Evolutionary conservation across 2,329 filamentous ascomycete species (phyloP), one percentile per base, ranked within the genome.

Genomic region (Ophiocordyceps camponoti-saundersi): DNA sequence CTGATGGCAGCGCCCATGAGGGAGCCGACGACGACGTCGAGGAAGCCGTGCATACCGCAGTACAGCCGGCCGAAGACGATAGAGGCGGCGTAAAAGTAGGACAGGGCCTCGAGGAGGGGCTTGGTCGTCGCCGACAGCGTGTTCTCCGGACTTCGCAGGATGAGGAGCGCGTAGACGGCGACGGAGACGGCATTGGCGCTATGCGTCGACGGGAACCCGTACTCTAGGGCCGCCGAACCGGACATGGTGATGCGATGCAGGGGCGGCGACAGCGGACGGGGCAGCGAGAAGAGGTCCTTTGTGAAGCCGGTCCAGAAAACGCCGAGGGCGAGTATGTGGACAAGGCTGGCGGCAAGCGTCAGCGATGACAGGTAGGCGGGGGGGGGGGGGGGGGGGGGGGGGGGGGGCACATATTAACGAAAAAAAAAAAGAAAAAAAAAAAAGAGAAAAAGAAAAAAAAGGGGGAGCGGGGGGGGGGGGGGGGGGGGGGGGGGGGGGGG

Each of bases 31-130:
- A 92, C 65, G 22, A 96, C 88, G 62, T 98, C 92, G 42, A 92
- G 71, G 65, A 96, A 95, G 12, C 92, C 92, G 65, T 98, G 92
- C 92, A 98, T 98, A 50, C 92, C 92, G 59, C 92, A 98, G 67
- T 98, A 96, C 34, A 98, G 70, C 20, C 92, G 80, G 6, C 92
- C 92, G 51, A 96, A 69, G 40, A 95, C 76, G 58, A 98, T 96
- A 23, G 90, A 95, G 13, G 78, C 66, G 32, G 85, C 86, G 60
- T 96, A 98, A 55, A 86, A 81, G 62, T 92, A 93, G 40, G 82
- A 80, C 6, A 85, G 62, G 6, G 65, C 62, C 59, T 92, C 83
- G 23, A 94, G 67, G 4, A 72, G 63, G 3, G 80, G 51, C 53
- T 77, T 81, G 1, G 76, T 71, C 18, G 73, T 66, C 3, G 77